Evolutionary conservation across 352 stramenopile genomes (phyloP).

Genomic region (Elongisporangium anandrum): DNA sequence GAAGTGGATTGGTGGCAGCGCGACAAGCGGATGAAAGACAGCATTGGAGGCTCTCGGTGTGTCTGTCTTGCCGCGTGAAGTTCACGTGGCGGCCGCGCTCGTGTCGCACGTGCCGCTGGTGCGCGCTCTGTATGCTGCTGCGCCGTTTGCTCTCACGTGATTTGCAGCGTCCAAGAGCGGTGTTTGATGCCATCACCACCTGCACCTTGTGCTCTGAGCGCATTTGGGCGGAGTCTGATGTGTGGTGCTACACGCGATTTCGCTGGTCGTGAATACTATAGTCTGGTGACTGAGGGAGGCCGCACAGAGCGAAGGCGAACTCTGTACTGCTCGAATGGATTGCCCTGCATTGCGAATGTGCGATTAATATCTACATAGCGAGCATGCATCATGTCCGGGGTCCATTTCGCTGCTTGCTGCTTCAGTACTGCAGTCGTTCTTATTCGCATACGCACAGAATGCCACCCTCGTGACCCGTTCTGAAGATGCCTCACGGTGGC

Average conservation of each 20-base stretch:
- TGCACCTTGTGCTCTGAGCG: too few species aligned
- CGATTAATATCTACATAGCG: too few species aligned
- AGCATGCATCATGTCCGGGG: too few species aligned
- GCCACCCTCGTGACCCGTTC: neutral
- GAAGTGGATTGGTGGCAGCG: neutral
- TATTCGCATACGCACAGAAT: neutral
- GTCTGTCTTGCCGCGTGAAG: neutral
- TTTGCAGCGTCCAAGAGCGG: neutral
- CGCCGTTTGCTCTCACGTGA: neutral
- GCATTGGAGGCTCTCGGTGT: neutral
- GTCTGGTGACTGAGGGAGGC: too few species aligned
- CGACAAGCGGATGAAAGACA: neutral
- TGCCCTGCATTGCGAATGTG: neutral
- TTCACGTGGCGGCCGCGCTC: neutral
- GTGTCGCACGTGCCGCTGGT: neutral
- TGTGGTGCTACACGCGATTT: too few species aligned
- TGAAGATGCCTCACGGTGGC: neutral
- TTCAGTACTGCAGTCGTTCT: neutral
- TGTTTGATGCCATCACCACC: neutral
- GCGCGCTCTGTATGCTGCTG: neutral
- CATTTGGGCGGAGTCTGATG: too few species aligned
- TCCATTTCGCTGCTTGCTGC: neutral
- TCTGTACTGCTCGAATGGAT: neutral
- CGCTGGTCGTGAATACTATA: too few species aligned
- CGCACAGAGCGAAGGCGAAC: too few species aligned